A percentile compares a stretch with the other conserved stretches of the same genome.
Evolutionary conservation across 2,329 filamentous ascomycete genomes (phyloP).

Genomic region (Fusarium gaditjirri): DNA sequence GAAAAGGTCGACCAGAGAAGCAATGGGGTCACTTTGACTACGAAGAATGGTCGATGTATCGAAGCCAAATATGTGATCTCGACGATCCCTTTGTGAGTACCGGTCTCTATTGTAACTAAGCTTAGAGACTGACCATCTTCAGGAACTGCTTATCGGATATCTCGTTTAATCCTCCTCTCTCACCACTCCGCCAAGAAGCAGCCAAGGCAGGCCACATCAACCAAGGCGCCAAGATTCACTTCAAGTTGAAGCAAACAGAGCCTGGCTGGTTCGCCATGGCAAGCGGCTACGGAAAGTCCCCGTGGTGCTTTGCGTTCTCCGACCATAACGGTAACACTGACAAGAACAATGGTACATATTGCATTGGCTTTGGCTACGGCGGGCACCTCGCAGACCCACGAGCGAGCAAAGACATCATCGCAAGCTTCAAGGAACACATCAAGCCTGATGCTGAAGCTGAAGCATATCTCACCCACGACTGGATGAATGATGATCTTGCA

Average conservation of each 20-base stretch:
- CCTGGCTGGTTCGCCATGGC: constrained; percentile 20
- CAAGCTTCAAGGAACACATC: constrained; percentile 8
- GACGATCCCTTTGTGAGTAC: constrained; percentile 31
- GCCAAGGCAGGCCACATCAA: constrained; percentile 16
- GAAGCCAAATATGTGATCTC: constrained; percentile 9
- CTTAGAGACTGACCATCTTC: background rate
- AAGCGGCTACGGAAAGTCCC: constrained; percentile 3
- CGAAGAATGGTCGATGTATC: constrained; percentile 11
- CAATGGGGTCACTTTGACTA: background rate
- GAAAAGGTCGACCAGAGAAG: background rate
- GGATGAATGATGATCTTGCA: constrained; percentile 28
- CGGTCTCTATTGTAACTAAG: fast-evolving
- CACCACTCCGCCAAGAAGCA: constrained; percentile 14
- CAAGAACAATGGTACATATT: constrained; percentile 22
- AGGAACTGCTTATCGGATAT: constrained; percentile 12
- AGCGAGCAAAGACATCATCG: background rate
- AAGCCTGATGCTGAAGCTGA: constrained; percentile 18
- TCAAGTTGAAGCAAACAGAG: constrained; percentile 4
- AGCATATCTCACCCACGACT: constrained; percentile 36
- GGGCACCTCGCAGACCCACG: constrained; percentile 3
- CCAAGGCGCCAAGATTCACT: constrained; percentile 26
- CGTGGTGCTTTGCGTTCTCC: constrained; percentile 29
- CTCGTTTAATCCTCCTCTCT: background rate
- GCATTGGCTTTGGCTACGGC: constrained; percentile 31
- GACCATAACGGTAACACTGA: constrained; percentile 23